Evolutionary conservation across 225 moss, liverwort and hornwort species (phyloP), one percentile per base, ranked within the genome.

Genomic region (Asterella californica): DNA sequence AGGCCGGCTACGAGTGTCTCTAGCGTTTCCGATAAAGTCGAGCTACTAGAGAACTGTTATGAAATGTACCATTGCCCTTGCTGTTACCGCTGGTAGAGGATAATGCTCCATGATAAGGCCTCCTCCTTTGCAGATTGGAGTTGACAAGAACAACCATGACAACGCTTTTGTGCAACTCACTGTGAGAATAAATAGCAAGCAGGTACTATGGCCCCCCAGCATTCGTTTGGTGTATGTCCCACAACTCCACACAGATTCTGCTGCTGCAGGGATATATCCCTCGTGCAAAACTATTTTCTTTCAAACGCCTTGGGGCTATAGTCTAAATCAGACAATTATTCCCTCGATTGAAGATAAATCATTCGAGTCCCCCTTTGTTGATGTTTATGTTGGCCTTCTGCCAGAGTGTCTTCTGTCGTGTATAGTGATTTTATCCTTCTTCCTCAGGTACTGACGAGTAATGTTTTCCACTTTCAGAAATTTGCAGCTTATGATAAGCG

Each of bases 141-240:
- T 94, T 80, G 97, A 93, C 85, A 89, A 93, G 82, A 99, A 93
- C 82, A 95, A 95, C 80, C 90, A 88, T 65, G 97, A 99, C 79
- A 99, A 95, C 55, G 94, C 97, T 42, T 99, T 99, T 85, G 97
- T 93, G 32, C 94, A 95, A 76, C 80, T 99, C 64, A 93, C 94
- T 52, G 88, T 99, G 69, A 87, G 87, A 79, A 92, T 99, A 76
- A 71, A 93, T 67, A 95, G 97, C 82, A 93, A 91, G 59, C 97
- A 99, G 93, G 96, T 94, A 80, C 48, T 34, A 19, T 42, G 64
- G 32, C 30, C 48, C 50, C 49, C 17, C 2, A 69, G 33, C 15
- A 33, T 65, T 32, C 32, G 32, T 12, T 42, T 42, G 42, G 42
- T 42, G 42, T 42, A 42, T 42, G 7, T 42, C 4, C 7, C 42